Base-by-base conservation (phyloP, 805 yeast species). In the Kodamaea restingae region DNA sequence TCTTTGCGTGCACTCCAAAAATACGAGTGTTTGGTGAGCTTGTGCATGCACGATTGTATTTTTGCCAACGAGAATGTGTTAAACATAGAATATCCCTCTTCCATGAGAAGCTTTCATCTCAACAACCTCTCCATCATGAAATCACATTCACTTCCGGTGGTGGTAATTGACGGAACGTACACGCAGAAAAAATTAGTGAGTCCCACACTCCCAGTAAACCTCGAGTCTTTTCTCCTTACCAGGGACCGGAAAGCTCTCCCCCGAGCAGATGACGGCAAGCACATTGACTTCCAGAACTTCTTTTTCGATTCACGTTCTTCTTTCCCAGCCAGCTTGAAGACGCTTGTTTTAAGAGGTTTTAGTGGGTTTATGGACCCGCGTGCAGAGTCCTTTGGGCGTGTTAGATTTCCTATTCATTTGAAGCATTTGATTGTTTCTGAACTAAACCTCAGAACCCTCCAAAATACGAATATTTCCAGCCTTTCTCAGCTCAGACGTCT, bases 41-140 rank as follows among this genome's bases (percentile, higher is more conserved):
- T 35, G 25, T 35, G 37, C 17, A n/a, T 35, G 18, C 37, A 25
- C 24, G 31, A 35, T 11, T 35, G 37, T 8, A 28, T 25, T n/a
- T 26, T 35, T 35, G 25, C 37, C 11, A 15, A 18, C 10, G 37
- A 15, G 3, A 15, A 35, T 15, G 30, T 32, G 3, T 12, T 35
- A 12, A 27, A 35, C 14, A 35, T 26, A 12, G 20, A 17, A 8
- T 35, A 11, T 18, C 32, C 37, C 8, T 8, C 10, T 5, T 4
- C 38, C 3, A 14, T 35, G 17, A 18, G 15, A 21, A 14, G 11
- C 9, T 15, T 35, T n/a, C 33, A 35, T 11, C 11, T 35, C 18
- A 28, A 35, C 33, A 25, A 28, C 28, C 14, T 35, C 2, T 35
- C 33, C 7, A 27, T 35, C 7, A 27, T 9, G 28, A 27, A 20